phyloP scores from a whole-genome alignment of 2,329 filamentous ascomycete genomes.

The Verticillium tricorpus region DNA sequence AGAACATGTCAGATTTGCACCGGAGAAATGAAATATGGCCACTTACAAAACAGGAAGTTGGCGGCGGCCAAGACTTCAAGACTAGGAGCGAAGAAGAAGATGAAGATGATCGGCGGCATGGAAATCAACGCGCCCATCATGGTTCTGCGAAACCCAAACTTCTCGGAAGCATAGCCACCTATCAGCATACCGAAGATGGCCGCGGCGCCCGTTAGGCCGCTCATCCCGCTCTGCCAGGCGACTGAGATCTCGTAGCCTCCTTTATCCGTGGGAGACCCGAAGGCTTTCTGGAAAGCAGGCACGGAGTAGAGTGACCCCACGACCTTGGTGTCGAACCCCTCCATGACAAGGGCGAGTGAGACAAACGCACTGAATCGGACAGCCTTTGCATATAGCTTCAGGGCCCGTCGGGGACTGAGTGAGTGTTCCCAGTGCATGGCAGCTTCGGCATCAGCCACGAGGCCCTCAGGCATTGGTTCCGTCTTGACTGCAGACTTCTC shows the following conservation, averaged over 20 bases:
- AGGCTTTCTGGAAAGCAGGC: constrained; percentile 3
- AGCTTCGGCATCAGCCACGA: neutral
- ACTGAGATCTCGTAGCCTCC: neutral
- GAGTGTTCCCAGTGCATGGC: neutral
- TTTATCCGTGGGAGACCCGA: neutral
- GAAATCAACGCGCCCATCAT: constrained; percentile 5
- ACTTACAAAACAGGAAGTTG: neutral
- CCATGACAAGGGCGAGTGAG: constrained; percentile 6
- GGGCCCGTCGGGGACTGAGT: neutral
- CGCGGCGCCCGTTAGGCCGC: too few species aligned
- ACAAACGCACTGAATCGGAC: constrained; percentile 1
- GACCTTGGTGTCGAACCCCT: constrained; percentile 7
- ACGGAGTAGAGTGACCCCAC: constrained; percentile 4
- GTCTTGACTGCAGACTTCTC: neutral
- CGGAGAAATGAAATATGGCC: too few species aligned
- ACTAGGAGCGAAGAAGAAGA: constrained; percentile 4
- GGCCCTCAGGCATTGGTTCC: neutral
- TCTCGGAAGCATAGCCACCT: constrained; percentile 1
- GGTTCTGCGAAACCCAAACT: constrained; percentile 7
- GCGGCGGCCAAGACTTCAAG: neutral
- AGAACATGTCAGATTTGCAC: neutral
- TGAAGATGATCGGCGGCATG: constrained; percentile 3
- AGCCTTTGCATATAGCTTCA: constrained; percentile 5
- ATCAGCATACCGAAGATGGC: constrained; percentile 1
- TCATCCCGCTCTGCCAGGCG: too few species aligned